These are phyloP conservation scores for Sarcomyxa edulis DNA, from an alignment of 768 basidiomycete species.

Conservation along the genomic window DNA sequence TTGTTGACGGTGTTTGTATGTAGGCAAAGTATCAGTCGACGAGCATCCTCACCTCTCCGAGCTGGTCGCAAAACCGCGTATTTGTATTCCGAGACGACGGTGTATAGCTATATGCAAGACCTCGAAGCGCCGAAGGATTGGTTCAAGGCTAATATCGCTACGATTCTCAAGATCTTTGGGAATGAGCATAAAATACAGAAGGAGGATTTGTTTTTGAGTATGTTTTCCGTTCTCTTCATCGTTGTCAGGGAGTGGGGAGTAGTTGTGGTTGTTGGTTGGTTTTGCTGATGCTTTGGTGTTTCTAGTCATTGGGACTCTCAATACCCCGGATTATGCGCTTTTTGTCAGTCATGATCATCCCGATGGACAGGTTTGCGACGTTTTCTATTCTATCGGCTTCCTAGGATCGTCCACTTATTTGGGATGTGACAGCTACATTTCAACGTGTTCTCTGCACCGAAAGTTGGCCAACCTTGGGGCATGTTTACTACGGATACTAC, in stretches of 20 bases:
- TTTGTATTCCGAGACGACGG: slow-evolving; percentile 63
- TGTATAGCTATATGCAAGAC: slow-evolving; percentile 62
- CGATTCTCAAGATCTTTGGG: slow-evolving; percentile 55
- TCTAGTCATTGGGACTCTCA: slow-evolving; percentile 62
- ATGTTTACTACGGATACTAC: slow-evolving; percentile 58
- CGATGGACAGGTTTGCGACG: slow-evolving; percentile 41
- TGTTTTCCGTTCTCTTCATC: slow-evolving; percentile 4
- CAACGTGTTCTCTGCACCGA: slow-evolving; percentile 55
- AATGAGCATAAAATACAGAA: slow-evolving; percentile 40
- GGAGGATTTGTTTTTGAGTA: slow-evolving; percentile 56
- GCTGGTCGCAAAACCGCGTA: slow-evolving; percentile 63
- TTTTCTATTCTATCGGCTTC: neutral
- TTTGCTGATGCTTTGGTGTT: neutral
- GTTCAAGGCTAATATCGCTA: slow-evolving; percentile 66
- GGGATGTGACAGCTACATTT: slow-evolving; percentile 49
- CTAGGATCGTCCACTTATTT: neutral
- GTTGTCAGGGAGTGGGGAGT: too few relatives aligned
- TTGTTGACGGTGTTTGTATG: neutral
- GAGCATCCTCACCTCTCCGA: slow-evolving; percentile 56
- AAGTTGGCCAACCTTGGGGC: slow-evolving; percentile 65
- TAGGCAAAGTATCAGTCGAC: slow-evolving; percentile 42
- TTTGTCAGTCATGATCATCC: slow-evolving; percentile 72
- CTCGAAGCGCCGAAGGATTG: slow-evolving; percentile 64
- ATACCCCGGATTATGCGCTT: slow-evolving; percentile 65
- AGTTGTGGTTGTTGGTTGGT: neutral